Evolutionary conservation across 768 basidiomycete genomes (phyloP).

Genomic region (Pseudohyphozyma bogoriensis): DNA sequence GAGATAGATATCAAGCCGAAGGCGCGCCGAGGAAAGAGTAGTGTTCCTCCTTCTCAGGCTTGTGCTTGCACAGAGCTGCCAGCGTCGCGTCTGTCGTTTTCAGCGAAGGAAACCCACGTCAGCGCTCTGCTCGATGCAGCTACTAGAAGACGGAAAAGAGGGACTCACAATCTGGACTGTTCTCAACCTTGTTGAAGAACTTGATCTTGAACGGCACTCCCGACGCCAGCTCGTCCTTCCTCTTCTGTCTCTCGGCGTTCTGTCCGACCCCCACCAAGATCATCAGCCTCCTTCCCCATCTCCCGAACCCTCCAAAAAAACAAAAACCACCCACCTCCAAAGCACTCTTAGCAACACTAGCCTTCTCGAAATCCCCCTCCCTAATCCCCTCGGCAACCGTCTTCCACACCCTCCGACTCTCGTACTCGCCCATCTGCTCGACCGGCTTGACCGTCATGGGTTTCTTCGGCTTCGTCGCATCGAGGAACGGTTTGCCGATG

Average conservation of each 20-base stretch:
- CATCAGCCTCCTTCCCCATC: neutral
- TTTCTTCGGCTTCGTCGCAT: constrained; percentile 61
- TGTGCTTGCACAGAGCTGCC: constrained; percentile 6
- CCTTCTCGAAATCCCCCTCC: constrained; percentile 75
- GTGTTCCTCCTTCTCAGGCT: constrained; percentile 20
- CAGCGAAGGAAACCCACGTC: neutral
- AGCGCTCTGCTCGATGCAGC: neutral
- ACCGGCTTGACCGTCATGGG: constrained; percentile 58
- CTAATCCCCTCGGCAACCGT: constrained; percentile 82
- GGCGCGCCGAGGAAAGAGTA: constrained; percentile 14
- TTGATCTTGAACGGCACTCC: constrained; percentile 63
- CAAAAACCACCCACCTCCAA: constrained; percentile 57
- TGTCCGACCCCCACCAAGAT: constrained; percentile 35
- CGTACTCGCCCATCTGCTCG: constrained; percentile 59
- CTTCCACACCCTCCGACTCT: constrained; percentile 75
- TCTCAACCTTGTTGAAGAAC: constrained; percentile 62
- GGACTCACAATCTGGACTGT: constrained; percentile 61
- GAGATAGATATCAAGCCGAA: neutral
- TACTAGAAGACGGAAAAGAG: neutral
- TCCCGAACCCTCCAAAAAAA: neutral
- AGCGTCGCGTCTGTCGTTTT: neutral
- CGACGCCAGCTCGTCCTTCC: constrained; percentile 69
- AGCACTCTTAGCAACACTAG: constrained; percentile 72
- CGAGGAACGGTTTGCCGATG: constrained; percentile 56
- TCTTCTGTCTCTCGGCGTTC: constrained; percentile 84